Conservation (phyloP, 2,329 filamentous ascomycete species). For the Diplocarpon rosae region DNA sequence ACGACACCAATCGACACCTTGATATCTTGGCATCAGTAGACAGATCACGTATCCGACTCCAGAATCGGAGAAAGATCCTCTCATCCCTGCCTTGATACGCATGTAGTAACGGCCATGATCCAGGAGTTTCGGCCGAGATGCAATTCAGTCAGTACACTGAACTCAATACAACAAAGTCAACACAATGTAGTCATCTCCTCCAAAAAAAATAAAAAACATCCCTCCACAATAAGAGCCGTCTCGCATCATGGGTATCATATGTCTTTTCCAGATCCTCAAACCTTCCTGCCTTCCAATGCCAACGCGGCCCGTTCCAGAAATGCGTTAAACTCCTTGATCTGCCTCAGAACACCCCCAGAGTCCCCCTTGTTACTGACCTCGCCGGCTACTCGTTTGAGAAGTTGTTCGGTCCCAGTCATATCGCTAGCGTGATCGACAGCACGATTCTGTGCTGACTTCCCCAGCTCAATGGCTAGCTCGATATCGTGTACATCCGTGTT, state of each 20-base stretch:
- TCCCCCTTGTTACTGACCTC: conserved; percentile 40
- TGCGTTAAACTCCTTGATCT: conserved; percentile 50
- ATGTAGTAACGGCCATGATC: no score
- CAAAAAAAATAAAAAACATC: neutral
- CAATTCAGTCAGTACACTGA: no score
- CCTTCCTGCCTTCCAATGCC: conserved; percentile 36
- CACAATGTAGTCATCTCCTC: no score
- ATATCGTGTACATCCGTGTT: conserved; percentile 52
- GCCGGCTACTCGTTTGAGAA: conserved; percentile 42
- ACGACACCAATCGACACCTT: no score
- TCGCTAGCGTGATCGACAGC: conserved; percentile 39
- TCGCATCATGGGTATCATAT: conserved; percentile 10
- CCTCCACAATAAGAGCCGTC: neutral
- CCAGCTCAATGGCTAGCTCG: conserved; percentile 43
- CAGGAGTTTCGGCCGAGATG: no score
- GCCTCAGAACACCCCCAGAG: conserved; percentile 41
- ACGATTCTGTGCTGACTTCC: conserved; percentile 37
- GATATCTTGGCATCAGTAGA: no score
- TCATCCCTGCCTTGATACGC: no score
- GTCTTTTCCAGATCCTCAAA: conserved; percentile 3
- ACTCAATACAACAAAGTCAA: no score
- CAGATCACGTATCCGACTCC: no score
- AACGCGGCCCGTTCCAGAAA: conserved; percentile 50
- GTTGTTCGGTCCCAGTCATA: conserved; percentile 45
- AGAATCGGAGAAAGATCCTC: no score